Evolutionary conservation across 805 yeast species (phyloP).

Genomic region (Zygoascus tannicola): DNA sequence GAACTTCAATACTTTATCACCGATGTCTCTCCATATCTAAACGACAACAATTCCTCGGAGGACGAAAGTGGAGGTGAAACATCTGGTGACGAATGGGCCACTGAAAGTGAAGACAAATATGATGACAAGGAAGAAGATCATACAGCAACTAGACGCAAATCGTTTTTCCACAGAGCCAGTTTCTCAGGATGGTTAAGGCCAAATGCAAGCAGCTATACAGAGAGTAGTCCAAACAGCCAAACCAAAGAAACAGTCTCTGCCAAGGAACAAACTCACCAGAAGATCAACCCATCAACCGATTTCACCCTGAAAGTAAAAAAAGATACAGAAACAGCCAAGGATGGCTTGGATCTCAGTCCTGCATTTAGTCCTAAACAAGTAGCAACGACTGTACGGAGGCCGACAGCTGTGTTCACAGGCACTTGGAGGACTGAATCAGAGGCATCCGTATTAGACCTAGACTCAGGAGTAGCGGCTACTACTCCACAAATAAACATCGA

Average conservation of each 20-base stretch:
- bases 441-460: neutral
- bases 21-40: neutral
- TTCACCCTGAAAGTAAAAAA: neutral
- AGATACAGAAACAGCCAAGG: neutral
- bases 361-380: slow-evolving; percentile 1
- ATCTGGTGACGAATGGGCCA: neutral
- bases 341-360: neutral
- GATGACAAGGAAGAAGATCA: neutral
- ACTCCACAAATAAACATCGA: neutral
- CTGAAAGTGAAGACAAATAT: neutral
- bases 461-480: neutral
- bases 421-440: neutral
- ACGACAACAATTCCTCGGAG: neutral
- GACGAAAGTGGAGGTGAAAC: neutral
- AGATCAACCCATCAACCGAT: too few species aligned
- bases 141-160: neutral
- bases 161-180: neutral
- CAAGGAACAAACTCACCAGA: neutral
- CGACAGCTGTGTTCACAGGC: neutral
- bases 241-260: neutral
- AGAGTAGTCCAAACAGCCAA: neutral
- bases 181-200: neutral
- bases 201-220: neutral
- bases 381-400: neutral
- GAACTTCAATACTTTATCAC: slow-evolving; percentile 5